Base-by-base conservation (phyloP, 305 asterid species). In the Fraxinus xanthoxyloides region DNA sequence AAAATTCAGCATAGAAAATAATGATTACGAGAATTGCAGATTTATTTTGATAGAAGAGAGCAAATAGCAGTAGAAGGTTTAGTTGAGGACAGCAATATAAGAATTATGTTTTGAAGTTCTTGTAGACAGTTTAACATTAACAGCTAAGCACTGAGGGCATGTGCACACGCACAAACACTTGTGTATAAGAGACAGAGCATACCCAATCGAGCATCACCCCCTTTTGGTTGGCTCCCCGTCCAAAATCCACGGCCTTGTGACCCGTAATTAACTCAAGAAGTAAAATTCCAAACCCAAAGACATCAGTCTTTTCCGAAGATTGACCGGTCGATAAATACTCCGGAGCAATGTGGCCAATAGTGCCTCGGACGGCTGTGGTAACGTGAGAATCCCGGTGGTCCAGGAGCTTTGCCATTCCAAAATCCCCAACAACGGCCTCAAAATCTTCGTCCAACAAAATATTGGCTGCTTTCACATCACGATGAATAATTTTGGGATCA, bases 391-490 rank as follows among this genome's bases (percentile, higher is more conserved):
- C 98, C 0, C 87, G 91, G 80, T 92, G 99, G 82, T 96, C 98
- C 87, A 96, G 87, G 12, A 96, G 97, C 91, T 96, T 94, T 8
- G 99, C 99, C 88, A 96, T 59, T 43, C 99, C 99, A 28, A 94
- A 96, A 87, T 96, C 99, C 40, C 99, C 99, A 34, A 96, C 98
- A 28, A 96, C 98, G 0, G 99, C 99, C 83, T 96, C 99, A 67
- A 94, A 96, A 77, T 96, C 99, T 79, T 96, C 98, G 21, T 96
- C 98, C 90, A 96, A 87, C 82, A 96, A 82, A 85, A 96, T 94
- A 82, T 96, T 96, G 83, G 98, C 99, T 0, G 99, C 99, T 85
- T 96, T 96, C 72, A 96, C 99, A 80, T 96, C 99, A 4, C 99
- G 97, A 59, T 96, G 99, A 81, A 96, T 96, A 79, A 96, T 86